phyloP scores from a whole-genome alignment of 2,329 filamentous ascomycete genomes.

The Aspergillus fijiensis region DNA sequence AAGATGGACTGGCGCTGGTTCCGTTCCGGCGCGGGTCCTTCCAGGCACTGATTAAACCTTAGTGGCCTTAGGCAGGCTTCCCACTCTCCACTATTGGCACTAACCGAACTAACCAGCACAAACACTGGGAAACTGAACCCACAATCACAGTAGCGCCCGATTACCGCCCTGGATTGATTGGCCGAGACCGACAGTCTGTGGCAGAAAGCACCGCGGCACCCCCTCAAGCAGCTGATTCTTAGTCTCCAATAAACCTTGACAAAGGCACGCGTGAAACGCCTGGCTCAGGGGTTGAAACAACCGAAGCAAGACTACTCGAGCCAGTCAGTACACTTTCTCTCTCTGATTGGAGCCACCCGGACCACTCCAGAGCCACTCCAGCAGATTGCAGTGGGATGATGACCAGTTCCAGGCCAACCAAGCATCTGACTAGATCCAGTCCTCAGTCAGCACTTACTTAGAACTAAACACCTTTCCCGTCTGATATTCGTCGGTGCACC shows the following conservation, averaged over 20 bases:
- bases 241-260: constrained; percentile 6
- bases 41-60: neutral
- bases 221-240: neutral
- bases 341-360: constrained; percentile 4
- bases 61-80: neutral
- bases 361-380: neutral
- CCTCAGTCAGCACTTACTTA: neutral
- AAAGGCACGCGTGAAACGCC: constrained; percentile 11
- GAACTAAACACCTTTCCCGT: neutral
- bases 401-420: neutral
- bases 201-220: neutral
- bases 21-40: neutral
- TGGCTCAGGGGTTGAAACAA: constrained; percentile 14
- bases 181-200: neutral
- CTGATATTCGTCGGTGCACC: neutral
- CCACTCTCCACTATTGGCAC: neutral
- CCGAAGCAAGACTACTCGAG: constrained; percentile 3
- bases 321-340: constrained; percentile 1
- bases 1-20: neutral
- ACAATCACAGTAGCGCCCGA: neutral
- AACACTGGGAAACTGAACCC: neutral
- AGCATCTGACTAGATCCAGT: neutral
- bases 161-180: neutral
- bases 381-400: neutral
- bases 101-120: too few species aligned